Base-by-base conservation (phyloP, 2,329 filamentous ascomycete species). In the Venturia carpophila region DNA sequence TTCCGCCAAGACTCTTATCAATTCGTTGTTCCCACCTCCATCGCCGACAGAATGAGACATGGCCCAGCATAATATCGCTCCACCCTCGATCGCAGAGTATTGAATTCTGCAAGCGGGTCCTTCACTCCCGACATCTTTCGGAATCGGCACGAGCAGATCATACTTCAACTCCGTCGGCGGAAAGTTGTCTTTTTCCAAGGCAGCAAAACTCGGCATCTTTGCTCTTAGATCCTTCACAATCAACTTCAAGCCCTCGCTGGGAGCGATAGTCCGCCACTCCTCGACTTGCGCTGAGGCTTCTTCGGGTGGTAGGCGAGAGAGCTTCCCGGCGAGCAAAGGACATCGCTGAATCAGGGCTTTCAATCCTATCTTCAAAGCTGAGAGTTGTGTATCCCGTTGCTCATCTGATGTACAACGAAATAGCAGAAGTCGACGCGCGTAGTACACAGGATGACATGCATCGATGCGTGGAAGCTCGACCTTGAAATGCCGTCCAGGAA, bases 1-100 rank as follows among this genome's bases (percentile, higher is more conserved):
- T 39, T 65, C 55, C 10, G 39, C 34, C 21, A 65, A n/a, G 19
- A 62, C 34, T 15, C 63, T 49, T 5, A 65, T 60, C 19, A 65
- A 39, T 37, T 65, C 63, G 62, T 62, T 65, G 6, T 27, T 49
- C 13, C 24, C 30, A 7, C 21, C 47, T 41, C 63, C 63, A 61
- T 65, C 63, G 15, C 37, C 63, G 24, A 65, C 55, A n/a, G 21
- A 65, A 61, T 65, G 63, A 41, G 63, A 65, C 63, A 65, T 62
- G n/a, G 27, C 47, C 49, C 30, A 65, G 15, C 45, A 60, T 5
- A 65, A 27, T 15, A 65, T 61, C 3, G 63, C 42, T 34, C 63
- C 63, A 1, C 55, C 63, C 9, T 65, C 43, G 21, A 65, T 65
- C 9, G 55, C 34, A 5, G 45, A 60, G 21, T 37, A 65, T 17